These are phyloP conservation scores for Chaetomium cochliodes DNA, from an alignment of 495 filamentous ascomycete genomes.

Conservation along the genomic window DNA sequence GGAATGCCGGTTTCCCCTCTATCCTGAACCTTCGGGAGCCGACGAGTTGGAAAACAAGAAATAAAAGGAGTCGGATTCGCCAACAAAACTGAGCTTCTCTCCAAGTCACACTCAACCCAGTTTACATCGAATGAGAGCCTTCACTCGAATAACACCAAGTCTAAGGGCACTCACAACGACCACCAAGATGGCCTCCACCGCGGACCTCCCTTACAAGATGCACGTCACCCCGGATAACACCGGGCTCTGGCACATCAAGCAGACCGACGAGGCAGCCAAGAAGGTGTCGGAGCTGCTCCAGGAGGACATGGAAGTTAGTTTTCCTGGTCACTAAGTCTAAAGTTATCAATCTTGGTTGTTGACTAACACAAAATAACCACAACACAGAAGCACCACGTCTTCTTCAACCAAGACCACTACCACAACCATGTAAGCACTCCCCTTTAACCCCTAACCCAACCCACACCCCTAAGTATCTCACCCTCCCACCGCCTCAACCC, in stretches of 20 bases:
- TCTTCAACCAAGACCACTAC: slow-evolving; percentile 67
- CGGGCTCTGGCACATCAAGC: slow-evolving; percentile 55
- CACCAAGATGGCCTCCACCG: slow-evolving; percentile 58
- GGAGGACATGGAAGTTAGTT: slow-evolving; percentile 60
- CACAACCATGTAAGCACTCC: slow-evolving; percentile 54
- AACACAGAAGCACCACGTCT: slow-evolving; percentile 64
- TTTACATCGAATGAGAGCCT: neutral
- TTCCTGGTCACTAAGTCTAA: neutral
- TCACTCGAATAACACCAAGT: neutral
- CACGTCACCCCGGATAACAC: slow-evolving; percentile 55
- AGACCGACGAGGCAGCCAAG: slow-evolving; percentile 58
- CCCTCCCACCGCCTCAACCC: too few species aligned
- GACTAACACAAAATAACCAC: neutral
- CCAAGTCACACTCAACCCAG: neutral
- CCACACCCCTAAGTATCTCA: slow-evolving; percentile 32
- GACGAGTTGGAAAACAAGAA: too few species aligned
- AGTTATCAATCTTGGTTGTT: neutral
- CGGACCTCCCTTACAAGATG: slow-evolving; percentile 51
- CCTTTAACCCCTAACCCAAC: neutral
- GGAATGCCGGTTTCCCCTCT: too few species aligned
- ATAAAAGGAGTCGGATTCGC: too few species aligned
- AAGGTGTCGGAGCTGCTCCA: slow-evolving; percentile 66
- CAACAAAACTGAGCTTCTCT: too few species aligned
- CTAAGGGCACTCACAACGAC: neutral
- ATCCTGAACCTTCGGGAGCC: too few species aligned